phyloP scores from a whole-genome alignment of 1,284 basidiomycete species.

The Phlebopus sp. region DNA sequence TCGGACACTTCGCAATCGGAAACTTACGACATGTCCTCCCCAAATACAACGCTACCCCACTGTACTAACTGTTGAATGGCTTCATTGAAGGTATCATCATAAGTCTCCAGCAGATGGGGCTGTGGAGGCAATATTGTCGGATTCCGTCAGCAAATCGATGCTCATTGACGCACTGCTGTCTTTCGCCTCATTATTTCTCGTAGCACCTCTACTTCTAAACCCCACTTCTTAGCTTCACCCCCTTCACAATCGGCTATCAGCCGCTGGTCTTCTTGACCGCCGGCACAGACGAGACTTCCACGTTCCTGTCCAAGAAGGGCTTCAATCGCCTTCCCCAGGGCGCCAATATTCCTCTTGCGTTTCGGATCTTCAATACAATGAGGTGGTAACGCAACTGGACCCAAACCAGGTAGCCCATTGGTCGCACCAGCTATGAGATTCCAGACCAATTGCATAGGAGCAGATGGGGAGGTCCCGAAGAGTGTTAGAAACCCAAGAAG shows the following conservation, averaged over 20 bases:
- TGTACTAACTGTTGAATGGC: slow-evolving; percentile 80
- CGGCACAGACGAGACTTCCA: slow-evolving; percentile 69
- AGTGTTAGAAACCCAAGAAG: slow-evolving; percentile 44
- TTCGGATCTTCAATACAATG: slow-evolving; percentile 81
- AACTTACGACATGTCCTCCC: slow-evolving; percentile 69
- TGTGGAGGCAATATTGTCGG: slow-evolving; percentile 30
- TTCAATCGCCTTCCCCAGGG: slow-evolving; percentile 74
- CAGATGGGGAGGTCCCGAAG: slow-evolving; percentile 38
- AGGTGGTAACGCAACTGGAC: slow-evolving; percentile 78
- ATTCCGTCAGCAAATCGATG: slow-evolving; percentile 10
- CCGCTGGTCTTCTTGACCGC: slow-evolving; percentile 37
- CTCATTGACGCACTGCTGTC: slow-evolving; percentile 45
- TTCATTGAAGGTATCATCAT: slow-evolving; percentile 73
- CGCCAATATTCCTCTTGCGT: slow-evolving; percentile 75
- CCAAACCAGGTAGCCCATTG: slow-evolving; percentile 77
- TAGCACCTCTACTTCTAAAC: slow-evolving; percentile 57
- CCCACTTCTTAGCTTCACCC: slow-evolving; percentile 74
- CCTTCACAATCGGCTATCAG: slow-evolving; percentile 45
- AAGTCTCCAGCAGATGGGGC: slow-evolving; percentile 52
- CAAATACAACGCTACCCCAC: slow-evolving; percentile 78
- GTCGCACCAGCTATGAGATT: slow-evolving; percentile 43
- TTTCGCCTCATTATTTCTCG: slow-evolving; percentile 54
- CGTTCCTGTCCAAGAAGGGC: slow-evolving; percentile 64
- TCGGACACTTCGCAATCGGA: slow-evolving; percentile 22
- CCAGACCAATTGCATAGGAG: slow-evolving; percentile 44